Evolutionary conservation across 2,329 filamentous ascomycete genomes (phyloP).

Genomic region (Penicillium sp.): DNA sequence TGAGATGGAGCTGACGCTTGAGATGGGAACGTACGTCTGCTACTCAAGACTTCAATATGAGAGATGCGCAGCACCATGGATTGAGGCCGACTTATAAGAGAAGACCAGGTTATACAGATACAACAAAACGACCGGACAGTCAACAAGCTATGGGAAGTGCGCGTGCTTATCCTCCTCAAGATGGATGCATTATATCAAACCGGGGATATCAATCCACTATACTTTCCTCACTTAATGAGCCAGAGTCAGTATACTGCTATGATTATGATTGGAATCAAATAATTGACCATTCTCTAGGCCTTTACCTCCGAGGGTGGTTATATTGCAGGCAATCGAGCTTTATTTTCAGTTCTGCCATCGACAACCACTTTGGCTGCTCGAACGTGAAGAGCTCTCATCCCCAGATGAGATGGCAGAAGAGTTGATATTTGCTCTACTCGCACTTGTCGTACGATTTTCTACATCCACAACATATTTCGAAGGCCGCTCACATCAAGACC

Average conservation of each 20-base stretch:
- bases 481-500: constrained; percentile 8
- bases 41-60: too few species aligned
- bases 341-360: constrained; percentile 23
- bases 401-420: constrained; percentile 16
- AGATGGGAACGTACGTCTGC: constrained; percentile 9
- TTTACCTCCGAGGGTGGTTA: constrained; percentile 11
- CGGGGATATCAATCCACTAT: neutral
- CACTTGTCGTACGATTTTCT: constrained; percentile 19
- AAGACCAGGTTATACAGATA: neutral
- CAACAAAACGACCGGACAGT: neutral
- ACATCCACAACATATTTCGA: constrained; percentile 14
- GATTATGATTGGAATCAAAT: neutral
- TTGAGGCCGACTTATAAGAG: neutral
- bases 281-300: neutral
- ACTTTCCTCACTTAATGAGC: neutral
- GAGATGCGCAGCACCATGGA: neutral
- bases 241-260: neutral
- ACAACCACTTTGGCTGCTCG: constrained; percentile 24
- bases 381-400: constrained; percentile 16
- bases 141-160: neutral
- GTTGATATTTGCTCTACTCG: constrained; percentile 17
- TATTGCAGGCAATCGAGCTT: constrained; percentile 12
- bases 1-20: constrained; percentile 16
- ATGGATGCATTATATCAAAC: neutral
- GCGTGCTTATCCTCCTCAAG: neutral